Evolutionary conservation across 2,329 filamentous ascomycete species (phyloP).

Genomic region (Scolecobasidium constrictum): DNA sequence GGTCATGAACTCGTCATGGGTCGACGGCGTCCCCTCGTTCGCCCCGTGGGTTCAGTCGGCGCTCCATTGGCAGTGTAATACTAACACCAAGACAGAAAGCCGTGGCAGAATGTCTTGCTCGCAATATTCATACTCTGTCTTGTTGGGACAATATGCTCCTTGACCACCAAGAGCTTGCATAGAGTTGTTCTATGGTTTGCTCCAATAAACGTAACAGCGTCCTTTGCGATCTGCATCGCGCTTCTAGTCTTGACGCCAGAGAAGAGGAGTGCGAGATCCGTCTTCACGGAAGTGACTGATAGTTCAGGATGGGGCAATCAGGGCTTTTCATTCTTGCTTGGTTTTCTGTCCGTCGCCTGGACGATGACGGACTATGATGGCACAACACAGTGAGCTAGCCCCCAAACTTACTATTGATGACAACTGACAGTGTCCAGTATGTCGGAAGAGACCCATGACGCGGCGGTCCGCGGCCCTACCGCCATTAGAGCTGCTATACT

Average conservation of each 20-base stretch:
- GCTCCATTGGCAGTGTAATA: background rate
- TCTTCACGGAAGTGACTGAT: conserved; percentile 50
- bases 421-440: conserved; percentile 43
- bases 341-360: conserved; percentile 46
- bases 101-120: conserved; percentile 47
- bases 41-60: conserved; percentile 37
- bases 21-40: conserved; percentile 41
- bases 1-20: conserved; percentile 48
- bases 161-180: conserved; percentile 49
- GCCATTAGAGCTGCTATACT: conserved; percentile 50
- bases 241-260: conserved; percentile 48
- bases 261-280: conserved; percentile 47
- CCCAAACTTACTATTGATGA: too few species aligned
- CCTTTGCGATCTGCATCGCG: conserved; percentile 48
- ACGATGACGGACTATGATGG: conserved; percentile 62
- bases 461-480: conserved; percentile 46
- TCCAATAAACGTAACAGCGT: conserved; percentile 53
- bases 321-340: conserved; percentile 51
- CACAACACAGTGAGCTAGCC: conserved; percentile 53
- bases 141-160: conserved; percentile 50
- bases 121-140: conserved; percentile 44
- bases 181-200: conserved; percentile 54
- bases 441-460: conserved; percentile 56
- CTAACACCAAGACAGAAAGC: conserved; percentile 34
- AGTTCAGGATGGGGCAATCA: conserved; percentile 53